Evolutionary conservation across 1,284 basidiomycete species (phyloP), one percentile per base, ranked within the genome.

Genomic region (Puccinia polysora): DNA sequence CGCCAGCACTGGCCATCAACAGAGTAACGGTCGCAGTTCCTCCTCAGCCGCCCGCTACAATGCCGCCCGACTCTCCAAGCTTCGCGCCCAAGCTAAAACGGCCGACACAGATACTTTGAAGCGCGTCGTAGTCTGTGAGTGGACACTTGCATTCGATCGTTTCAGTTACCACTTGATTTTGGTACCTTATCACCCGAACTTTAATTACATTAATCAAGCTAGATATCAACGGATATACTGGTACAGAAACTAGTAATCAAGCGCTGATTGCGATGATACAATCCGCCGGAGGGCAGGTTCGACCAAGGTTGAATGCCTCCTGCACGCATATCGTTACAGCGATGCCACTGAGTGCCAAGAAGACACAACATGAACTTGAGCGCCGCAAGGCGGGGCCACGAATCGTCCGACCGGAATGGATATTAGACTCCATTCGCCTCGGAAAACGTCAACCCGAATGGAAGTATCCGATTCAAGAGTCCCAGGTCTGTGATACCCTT

Each of bases 171-270:
- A 60, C n/a, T 14, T 56, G 7, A 2, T 56, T 30, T 32, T n/a
- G n/a, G 14, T 28, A 23, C 18, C n/a, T n/a, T n/a, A n/a, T n/a
- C n/a, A n/a, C n/a, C n/a, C n/a, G n/a, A n/a, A n/a, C n/a, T n/a
- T n/a, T n/a, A n/a, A n/a, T n/a, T n/a, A n/a, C n/a, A n/a, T n/a
- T 15, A 53, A 40, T 12, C 20, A 23, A 2, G 34, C 18, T n/a
- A 63, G 58, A 71, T 47, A 63, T 71, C 36, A 71, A 62, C 34
- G 69, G 69, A 14, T 71, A 71, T 36, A 71, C 69, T 25, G 69
- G 69, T n/a, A 36, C 36, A n/a, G 45, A 70, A 15, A 20, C 53
- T 15, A 52, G 47, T 14, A 71, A 71, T 34, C 58, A 62, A 43
- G 59, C 30, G 20, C 36, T 71, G 15, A 71, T 64, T 38, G 18